Evolutionary conservation across 148 eudicot species (phyloP).

Genomic region (Fagopyrum esculentum): DNA sequence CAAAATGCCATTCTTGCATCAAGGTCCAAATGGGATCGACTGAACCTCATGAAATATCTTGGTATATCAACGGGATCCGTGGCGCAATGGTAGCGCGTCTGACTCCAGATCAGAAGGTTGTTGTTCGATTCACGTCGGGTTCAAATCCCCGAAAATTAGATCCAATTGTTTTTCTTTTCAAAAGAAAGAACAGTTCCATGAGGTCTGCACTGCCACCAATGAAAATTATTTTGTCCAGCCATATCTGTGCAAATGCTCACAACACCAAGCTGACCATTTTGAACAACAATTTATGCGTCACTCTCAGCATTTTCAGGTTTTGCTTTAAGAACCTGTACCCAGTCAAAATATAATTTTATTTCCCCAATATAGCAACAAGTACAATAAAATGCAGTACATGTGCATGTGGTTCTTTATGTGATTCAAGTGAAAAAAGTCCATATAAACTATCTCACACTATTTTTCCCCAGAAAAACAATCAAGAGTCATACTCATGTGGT

Average conservation of each 20-base stretch:
- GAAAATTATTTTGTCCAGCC: constrained; percentile 99
- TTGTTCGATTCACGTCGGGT: constrained; percentile 7
- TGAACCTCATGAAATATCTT: constrained; percentile 40
- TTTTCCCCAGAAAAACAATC: neutral
- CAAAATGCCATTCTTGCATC: neutral
- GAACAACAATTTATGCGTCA: constrained; percentile 99
- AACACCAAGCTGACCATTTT: constrained; percentile 98
- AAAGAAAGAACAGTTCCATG: constrained; percentile 80
- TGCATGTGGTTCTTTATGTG: neutral
- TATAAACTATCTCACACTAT: neutral
- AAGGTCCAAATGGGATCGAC: neutral
- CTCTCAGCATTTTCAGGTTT: constrained; percentile 99
- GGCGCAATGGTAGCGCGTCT: constrained; percentile 11
- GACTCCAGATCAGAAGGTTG: neutral
- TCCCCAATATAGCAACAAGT: constrained; percentile 1
- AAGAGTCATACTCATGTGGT: constrained; percentile 57
- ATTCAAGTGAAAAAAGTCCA: neutral
- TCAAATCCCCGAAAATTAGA: neutral
- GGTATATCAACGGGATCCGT: constrained; percentile 43
- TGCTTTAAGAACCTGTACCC: constrained; percentile 78
- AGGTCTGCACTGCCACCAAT: constrained; percentile 99
- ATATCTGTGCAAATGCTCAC: constrained; percentile 98
- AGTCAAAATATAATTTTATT: neutral
- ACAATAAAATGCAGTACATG: neutral
- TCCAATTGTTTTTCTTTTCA: too few species aligned